These are phyloP conservation scores for Euphorbia pulcherrima DNA, from an alignment of 345 rosid genomes.

Conservation along the genomic window DNA sequence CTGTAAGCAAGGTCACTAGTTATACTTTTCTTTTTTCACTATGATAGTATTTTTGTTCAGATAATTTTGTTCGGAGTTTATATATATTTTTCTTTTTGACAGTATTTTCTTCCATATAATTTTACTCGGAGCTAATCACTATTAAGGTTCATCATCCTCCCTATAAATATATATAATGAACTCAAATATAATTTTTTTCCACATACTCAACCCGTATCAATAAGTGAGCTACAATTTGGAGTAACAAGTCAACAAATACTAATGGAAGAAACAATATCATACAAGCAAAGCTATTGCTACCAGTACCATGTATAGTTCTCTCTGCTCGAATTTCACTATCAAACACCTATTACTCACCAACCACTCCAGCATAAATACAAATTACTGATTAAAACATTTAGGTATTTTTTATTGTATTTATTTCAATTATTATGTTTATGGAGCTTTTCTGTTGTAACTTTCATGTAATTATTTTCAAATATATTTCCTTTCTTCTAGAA, in stretches of 20 bases:
- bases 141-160: too few relatives aligned
- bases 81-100: too few relatives aligned
- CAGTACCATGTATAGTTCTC: not conserved
- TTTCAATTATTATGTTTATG: not conserved
- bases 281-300: constrained; percentile 12
- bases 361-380: constrained; percentile 23
- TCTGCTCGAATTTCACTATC: constrained; percentile 7
- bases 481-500: not conserved
- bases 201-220: too few relatives aligned
- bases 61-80: too few relatives aligned
- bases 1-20: constrained; percentile 21
- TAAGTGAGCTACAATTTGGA: too few relatives aligned
- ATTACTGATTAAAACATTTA: constrained; percentile 13
- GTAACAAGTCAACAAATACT: not conserved
- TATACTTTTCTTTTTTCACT: too few relatives aligned
- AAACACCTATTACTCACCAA: constrained; percentile 18
- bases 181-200: too few relatives aligned
- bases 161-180: too few relatives aligned
- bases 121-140: too few relatives aligned
- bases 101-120: too few relatives aligned
- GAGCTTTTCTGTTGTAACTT: not conserved
- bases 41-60: too few relatives aligned
- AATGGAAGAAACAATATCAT: not conserved
- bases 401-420: not conserved
- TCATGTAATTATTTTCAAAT: not conserved